Percentiles rank a stretch among this genome's conserved stretches.
phyloP scores from a whole-genome alignment of 1,139 yeast genomes.

The Suhomyces kunorum region DNA sequence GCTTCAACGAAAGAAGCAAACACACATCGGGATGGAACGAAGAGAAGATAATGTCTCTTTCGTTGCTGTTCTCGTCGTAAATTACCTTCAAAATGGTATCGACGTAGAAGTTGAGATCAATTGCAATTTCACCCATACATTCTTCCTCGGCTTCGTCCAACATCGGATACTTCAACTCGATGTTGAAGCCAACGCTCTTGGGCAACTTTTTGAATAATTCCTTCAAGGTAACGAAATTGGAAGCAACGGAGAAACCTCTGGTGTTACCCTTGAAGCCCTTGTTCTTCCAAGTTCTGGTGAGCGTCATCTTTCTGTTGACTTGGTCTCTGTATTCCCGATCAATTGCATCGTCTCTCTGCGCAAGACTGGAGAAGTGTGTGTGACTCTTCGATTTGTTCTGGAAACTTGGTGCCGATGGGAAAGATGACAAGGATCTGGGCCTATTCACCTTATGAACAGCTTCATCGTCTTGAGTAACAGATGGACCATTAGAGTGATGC shows the following conservation, averaged over 20 bases:
- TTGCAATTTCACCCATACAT: constrained; percentile 81
- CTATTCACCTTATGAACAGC: constrained; percentile 35
- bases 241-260: constrained; percentile 87
- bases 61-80: constrained; percentile 70
- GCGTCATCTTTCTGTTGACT: constrained; percentile 69
- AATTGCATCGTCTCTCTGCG: constrained; percentile 28
- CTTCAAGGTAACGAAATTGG: constrained; percentile 84
- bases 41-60: constrained; percentile 86
- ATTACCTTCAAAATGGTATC: constrained; percentile 81
- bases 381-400: constrained; percentile 14
- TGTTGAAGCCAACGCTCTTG: constrained; percentile 83
- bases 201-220: constrained; percentile 85
- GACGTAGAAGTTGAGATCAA: constrained; percentile 84
- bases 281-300: constrained; percentile 82
- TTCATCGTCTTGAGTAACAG: constrained; percentile 42
- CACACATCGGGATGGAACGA: constrained; percentile 96
- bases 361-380: constrained; percentile 12
- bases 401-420: constrained; percentile 36
- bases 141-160: constrained; percentile 88
- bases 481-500: constrained; percentile 14
- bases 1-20: constrained; percentile 80
- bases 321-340: constrained; percentile 42
- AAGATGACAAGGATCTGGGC: constrained; percentile 44
- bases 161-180: constrained; percentile 96
- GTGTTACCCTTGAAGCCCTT: constrained; percentile 91